Evolutionary conservation across 2,329 filamentous ascomycete genomes (phyloP), one percentile per base, ranked within the genome.

Genomic region (Pyricularia grisea): DNA sequence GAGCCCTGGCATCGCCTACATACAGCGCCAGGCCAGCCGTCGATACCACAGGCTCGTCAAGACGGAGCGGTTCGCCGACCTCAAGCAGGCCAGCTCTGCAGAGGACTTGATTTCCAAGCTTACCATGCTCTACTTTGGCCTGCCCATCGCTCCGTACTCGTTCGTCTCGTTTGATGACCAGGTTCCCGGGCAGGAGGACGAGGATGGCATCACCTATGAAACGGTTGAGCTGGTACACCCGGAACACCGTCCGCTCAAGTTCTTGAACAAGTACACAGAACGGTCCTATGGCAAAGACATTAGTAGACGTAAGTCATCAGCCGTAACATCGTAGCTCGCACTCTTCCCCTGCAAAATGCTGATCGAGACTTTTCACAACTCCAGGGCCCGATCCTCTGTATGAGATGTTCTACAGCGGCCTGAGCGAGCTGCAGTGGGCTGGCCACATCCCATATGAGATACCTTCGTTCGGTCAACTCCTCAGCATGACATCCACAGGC

Each of bases 111-210:
- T 60, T 5, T 65, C 61, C n/a, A 84, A 83, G 72, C 69, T 85
- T 69, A 75, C 82, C 0, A 78, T 83, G 75, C 75, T 83, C 64
- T 83, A 80, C 73, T 84, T 84, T 70, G 83, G 82, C 0, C 72
- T 84, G 6, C 81, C 81, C 0, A 75, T 83, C 3, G 80, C 79
- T 67, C 81, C 83, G 0, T 72, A 81, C 31, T 75, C 76, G 60
- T 73, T 75, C 3, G 73, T 77, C 28, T 70, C 74, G 12, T 69
- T 69, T 55, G 69, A 70, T 23, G 68, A 69, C 11, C 72, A 28
- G 11, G 65, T 61, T 23, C n/a, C 23, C n/a, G 36, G 58, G 20
- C 23, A 67, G 50, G 69, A 60, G 20, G 65, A 74, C 36, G 71
- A 71, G n/a, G 65, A 28, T 27, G 27, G 60, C 60, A 63, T 63